Base-by-base conservation (phyloP, 2,329 filamentous ascomycete genomes). In the Pseudocercospora pini-densiflorae region DNA sequence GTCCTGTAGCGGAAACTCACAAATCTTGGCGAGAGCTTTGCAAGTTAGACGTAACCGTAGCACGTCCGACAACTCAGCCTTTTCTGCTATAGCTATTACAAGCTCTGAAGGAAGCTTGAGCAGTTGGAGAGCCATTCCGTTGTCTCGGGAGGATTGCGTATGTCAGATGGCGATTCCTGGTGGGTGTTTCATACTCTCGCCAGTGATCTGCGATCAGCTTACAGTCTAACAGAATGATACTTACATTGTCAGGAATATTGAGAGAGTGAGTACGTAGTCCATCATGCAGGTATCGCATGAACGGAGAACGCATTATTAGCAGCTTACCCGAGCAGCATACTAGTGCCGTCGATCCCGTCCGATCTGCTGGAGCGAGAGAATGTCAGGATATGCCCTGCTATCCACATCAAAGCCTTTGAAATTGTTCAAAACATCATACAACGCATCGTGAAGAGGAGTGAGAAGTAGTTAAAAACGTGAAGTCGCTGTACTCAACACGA, bases 81-180 rank as follows among this genome's bases (percentile, higher is more conserved):
- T 40, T 31, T 63, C 47, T 10, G 51, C 51, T 19, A 63, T 63
- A 19, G 61, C 51, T 21, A 63, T 21, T n/a, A 63, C 43, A 33
- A 57, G 33, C 61, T 63, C 61, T 5, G 53, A 23, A 21, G 61
- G 49, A n/a, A 63, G 51, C 8, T 47, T n/a, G 33, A 49, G 58
- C 24, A 60, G 12, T 19, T 47, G 58, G 58, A 60, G 27, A 29
- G 21, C 3, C 58, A 60, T 60, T 16, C 8, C 27, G 33, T 14
- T 10, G 6, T 10, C 2, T 23, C 7, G 36, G 33, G 10, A 47
- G 43, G 43, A 47, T 47, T 23, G 21, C n/a, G 21, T 23, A 21
- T 9, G 43, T 47, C n/a, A 47, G 21, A 47, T 47, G 43, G 43
- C 6, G 10, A n/a, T 21, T 47, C n/a, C 43, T 47, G 43, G 7